A percentile compares a stretch with the other conserved stretches of the same genome.
Conservation (phyloP, 306 rosid genomes). For the Pyrus bretschneideri region DNA sequence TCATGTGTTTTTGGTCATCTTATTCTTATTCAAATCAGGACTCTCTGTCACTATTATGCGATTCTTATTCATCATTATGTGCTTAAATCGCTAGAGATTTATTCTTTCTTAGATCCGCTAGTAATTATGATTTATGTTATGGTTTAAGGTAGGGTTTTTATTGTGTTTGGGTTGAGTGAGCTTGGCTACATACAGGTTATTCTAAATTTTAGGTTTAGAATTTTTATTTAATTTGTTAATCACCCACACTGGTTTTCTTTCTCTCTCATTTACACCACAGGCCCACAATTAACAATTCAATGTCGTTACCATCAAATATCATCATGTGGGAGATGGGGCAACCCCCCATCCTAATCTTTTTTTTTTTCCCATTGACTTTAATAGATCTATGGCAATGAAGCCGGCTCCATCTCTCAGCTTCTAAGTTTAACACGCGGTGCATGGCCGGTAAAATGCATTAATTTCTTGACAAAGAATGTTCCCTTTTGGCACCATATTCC, state of each 20-base stretch:
- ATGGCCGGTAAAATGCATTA: background rate
- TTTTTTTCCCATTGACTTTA: background rate
- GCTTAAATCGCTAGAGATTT: too few relatives aligned
- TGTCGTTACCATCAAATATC: background rate
- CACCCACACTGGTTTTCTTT: background rate
- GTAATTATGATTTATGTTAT: too few relatives aligned
- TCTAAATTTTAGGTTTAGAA: too few relatives aligned
- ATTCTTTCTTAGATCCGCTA: too few relatives aligned
- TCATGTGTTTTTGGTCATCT: too few relatives aligned
- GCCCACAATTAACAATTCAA: slow-evolving; percentile 1
- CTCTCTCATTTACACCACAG: slow-evolving; percentile 6
- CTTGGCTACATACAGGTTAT: too few relatives aligned
- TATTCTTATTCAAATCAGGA: too few relatives aligned
- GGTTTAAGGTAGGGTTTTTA: too few relatives aligned
- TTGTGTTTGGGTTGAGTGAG: too few relatives aligned
- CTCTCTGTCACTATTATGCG: too few relatives aligned
- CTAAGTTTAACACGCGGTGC: background rate
- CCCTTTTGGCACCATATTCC: background rate
- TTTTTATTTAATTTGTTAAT: background rate
- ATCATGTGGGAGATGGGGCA: background rate
- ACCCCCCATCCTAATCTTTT: background rate
- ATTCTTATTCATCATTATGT: too few relatives aligned
- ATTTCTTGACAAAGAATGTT: background rate
- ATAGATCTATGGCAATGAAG: background rate
- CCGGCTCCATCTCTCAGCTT: background rate